Evolutionary conservation across 75 land plant genomes (phyloP).

Genomic region (Sequoiadendron giganteum): DNA sequence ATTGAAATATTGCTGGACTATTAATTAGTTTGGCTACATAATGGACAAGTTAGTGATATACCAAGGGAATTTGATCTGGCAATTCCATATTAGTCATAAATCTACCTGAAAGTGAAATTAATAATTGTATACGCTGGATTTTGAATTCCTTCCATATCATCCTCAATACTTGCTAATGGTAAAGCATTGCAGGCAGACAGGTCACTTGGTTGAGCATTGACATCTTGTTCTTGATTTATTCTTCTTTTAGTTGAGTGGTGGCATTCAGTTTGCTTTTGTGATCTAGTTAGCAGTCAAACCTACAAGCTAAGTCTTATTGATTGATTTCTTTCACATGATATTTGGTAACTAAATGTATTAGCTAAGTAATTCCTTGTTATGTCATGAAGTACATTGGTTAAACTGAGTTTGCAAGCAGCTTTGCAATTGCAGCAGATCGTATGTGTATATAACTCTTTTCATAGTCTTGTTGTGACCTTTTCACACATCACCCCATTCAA

Average conservation of each 20-base stretch:
- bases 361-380: too few relatives aligned
- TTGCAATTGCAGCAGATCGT: not conserved
- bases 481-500: too few relatives aligned
- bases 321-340: not conserved
- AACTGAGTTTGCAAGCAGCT: too few relatives aligned
- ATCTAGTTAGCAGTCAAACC: not conserved
- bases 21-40: not conserved
- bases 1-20: not conserved
- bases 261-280: not conserved
- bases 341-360: not conserved
- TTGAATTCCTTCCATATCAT: not conserved
- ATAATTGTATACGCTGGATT: not conserved
- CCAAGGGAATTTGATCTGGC: not conserved
- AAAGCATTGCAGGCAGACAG: not conserved
- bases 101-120: not conserved
- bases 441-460: not conserved
- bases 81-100: not conserved
- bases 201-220: not conserved
- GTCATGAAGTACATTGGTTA: too few relatives aligned
- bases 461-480: too few relatives aligned
- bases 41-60: not conserved
- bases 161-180: not conserved
- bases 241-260: not conserved
- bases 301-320: not conserved
- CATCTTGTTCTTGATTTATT: not conserved